phyloP scores from a whole-genome alignment of 2,329 filamentous ascomycete genomes.

The Calonectria leucothoes region DNA sequence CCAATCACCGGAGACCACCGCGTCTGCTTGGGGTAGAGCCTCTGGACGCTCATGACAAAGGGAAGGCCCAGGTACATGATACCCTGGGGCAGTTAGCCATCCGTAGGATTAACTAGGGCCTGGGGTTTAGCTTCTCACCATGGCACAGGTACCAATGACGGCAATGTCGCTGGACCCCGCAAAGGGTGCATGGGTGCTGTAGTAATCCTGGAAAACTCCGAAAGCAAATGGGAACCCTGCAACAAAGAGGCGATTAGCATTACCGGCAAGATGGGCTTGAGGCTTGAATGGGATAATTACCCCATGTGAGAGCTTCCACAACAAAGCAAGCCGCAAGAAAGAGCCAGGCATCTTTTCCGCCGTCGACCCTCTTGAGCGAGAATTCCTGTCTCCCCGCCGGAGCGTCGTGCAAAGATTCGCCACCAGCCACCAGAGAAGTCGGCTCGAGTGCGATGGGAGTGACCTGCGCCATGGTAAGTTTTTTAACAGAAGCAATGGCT shows the following conservation, averaged over 20 bases:
- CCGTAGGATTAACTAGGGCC: accelerated
- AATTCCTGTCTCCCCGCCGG: conserved; percentile 5
- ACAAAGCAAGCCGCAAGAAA: conserved; percentile 47
- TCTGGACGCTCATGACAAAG: conserved; percentile 59
- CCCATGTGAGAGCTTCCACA: conserved; percentile 50
- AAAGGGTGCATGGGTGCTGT: conserved; percentile 70
- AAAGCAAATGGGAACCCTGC: conserved; percentile 76
- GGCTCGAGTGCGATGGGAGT: conserved; percentile 11
- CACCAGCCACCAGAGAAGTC: neutral
- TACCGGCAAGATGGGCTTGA: neutral
- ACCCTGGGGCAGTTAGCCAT: conserved; percentile 47
- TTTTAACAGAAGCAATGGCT: neutral
- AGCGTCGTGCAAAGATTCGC: neutral
- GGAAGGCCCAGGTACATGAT: conserved; percentile 68
- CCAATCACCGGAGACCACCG: conserved; percentile 58
- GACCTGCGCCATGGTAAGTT: neutral
- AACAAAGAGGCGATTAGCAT: accelerated
- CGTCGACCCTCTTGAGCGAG: conserved; percentile 44
- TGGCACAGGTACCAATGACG: conserved; percentile 73
- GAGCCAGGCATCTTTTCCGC: conserved; percentile 49
- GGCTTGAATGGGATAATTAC: conserved; percentile 25
- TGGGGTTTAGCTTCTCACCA: conserved; percentile 51
- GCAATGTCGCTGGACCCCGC: conserved; percentile 64
- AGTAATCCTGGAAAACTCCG: conserved; percentile 79
- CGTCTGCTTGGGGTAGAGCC: conserved; percentile 53